Percentiles rank a stretch among this genome's conserved stretches.
Conservation (phyloP, 2,329 filamentous ascomycete genomes). For the Rugonectria rugulosa region DNA sequence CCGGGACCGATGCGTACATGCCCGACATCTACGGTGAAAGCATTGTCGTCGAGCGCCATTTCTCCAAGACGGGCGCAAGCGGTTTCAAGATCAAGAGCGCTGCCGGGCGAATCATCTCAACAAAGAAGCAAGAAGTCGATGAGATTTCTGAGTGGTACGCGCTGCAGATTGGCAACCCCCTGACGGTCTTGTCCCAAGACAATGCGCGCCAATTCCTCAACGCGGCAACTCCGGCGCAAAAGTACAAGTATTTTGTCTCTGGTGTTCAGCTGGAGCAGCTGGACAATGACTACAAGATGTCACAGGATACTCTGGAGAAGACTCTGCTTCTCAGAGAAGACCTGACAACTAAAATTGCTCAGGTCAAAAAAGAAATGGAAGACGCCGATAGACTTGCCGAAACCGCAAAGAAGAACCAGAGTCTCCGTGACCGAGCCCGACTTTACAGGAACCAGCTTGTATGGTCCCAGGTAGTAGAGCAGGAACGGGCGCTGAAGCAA, state of each 20-base stretch:
- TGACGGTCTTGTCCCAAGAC: constrained; percentile 95
- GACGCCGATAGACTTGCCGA: constrained; percentile 71
- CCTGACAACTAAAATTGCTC: constrained; percentile 43
- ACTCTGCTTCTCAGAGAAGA: constrained; percentile 53
- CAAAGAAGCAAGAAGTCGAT: constrained; percentile 85
- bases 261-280: constrained; percentile 93
- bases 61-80: constrained; percentile 76
- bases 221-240: constrained; percentile 79
- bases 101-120: constrained; percentile 75
- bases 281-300: constrained; percentile 87
- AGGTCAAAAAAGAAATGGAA: constrained; percentile 55
- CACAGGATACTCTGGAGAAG: constrained; percentile 79
- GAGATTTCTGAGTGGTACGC: constrained; percentile 94
- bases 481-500: constrained; percentile 64
- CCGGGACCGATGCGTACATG: constrained; percentile 84
- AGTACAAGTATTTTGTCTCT: constrained; percentile 96
- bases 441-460: constrained; percentile 72
- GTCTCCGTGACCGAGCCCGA: constrained; percentile 67
- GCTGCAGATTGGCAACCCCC: constrained; percentile 93
- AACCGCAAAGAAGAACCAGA: constrained; percentile 70
- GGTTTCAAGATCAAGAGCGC: constrained; percentile 88
- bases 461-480: constrained; percentile 87
- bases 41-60: constrained; percentile 91
- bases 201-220: constrained; percentile 94
- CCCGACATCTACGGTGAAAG: constrained; percentile 81